Evolutionary conservation across 306 rosid species (phyloP).

Genomic region (Cajanus cajan): DNA sequence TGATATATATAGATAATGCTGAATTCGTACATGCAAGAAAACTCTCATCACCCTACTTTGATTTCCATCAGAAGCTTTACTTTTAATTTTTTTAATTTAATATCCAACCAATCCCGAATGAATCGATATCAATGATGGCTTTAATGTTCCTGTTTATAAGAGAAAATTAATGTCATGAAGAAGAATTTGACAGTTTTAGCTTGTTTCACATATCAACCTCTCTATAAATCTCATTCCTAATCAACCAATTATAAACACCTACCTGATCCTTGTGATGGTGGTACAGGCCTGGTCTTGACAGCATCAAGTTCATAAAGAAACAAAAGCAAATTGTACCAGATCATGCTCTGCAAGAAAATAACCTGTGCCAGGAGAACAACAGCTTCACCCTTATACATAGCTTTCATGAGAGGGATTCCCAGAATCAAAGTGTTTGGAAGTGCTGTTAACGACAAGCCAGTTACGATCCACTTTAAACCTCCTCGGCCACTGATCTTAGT

Average conservation of each 20-base stretch:
- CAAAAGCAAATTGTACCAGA: conserved; percentile 81
- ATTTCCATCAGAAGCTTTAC: too few relatives aligned
- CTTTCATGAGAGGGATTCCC: conserved; percentile 74
- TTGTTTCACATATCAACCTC: background rate
- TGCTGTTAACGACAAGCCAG: conserved; percentile 80
- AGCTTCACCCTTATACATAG: conserved; percentile 80
- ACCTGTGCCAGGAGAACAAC: conserved; percentile 59
- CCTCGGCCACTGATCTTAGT: conserved; percentile 53
- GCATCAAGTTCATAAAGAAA: conserved; percentile 80
- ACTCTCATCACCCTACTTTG: background rate
- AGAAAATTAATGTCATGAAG: background rate
- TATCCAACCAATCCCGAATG: too few relatives aligned
- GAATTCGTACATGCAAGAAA: background rate
- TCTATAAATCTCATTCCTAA: conserved; percentile 16
- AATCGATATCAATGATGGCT: background rate
- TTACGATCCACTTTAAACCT: conserved; percentile 61
- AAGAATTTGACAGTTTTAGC: background rate
- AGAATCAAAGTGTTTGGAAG: conserved; percentile 90
- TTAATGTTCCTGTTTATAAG: background rate
- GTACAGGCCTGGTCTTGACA: conserved; percentile 47
- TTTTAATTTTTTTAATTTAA: too few relatives aligned
- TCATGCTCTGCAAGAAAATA: conserved; percentile 79
- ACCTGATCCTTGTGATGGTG: conserved; percentile 70
- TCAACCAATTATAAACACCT: background rate
- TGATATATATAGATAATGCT: background rate